Conservation (phyloP, 352 stramenopile species). For the Phytophthora nicotianae region DNA sequence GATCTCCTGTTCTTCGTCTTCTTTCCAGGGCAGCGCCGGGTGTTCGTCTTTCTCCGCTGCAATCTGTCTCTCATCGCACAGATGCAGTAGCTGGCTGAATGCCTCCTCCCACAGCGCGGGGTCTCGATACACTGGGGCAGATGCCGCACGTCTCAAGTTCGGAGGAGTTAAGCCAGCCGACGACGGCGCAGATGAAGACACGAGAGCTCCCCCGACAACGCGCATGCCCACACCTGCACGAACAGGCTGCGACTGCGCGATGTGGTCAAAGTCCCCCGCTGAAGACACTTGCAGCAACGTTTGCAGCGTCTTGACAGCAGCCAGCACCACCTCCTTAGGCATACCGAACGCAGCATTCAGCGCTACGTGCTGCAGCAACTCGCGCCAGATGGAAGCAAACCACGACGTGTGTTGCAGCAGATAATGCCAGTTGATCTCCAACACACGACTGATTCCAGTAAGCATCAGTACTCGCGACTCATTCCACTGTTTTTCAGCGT, state of each 20-base stretch:
- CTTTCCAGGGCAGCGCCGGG: conserved; percentile 38
- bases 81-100: conserved; percentile 60
- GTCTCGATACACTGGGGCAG: conserved; percentile 42
- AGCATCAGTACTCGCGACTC: conserved; percentile 96
- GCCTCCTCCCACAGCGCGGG: conserved; percentile 71
- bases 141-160: conserved; percentile 28
- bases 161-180: conserved; percentile 22
- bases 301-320: conserved; percentile 75
- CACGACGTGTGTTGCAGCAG: conserved; percentile 64
- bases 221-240: conserved; percentile 89
- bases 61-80: conserved; percentile 56
- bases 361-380: conserved; percentile 67
- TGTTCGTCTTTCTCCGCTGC: conserved; percentile 28
- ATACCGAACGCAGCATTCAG: conserved; percentile 53
- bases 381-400: conserved; percentile 67
- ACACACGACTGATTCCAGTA: conserved; percentile 92
- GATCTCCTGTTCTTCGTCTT: conserved; percentile 85
- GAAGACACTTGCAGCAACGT: conserved; percentile 86
- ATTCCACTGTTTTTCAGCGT: conserved; percentile 96
- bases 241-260: conserved; percentile 72
- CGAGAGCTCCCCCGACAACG: conserved; percentile 86
- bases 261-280: conserved; percentile 70
- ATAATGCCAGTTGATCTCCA: conserved; percentile 86
- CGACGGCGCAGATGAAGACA: conserved; percentile 41
- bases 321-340: conserved; percentile 83